Conservation (phyloP, 208 protist species). For the Crithidia thermophila region DNA sequence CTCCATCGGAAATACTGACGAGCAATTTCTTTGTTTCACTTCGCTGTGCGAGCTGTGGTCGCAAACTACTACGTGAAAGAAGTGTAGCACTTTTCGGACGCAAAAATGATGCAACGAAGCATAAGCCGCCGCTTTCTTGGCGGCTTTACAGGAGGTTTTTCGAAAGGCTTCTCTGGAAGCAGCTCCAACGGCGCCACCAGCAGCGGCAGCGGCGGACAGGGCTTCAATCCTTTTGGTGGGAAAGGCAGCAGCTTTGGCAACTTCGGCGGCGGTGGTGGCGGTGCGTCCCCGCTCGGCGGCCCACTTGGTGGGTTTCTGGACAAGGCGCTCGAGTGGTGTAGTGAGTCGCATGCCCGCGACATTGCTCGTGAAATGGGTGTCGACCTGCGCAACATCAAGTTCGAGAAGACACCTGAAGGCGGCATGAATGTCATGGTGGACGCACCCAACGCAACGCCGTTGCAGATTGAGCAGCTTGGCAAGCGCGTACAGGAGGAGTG, state of each 20-base stretch:
- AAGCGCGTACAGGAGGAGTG: conserved; percentile 87
- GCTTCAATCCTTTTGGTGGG: conserved; percentile 24
- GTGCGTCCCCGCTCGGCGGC: conserved; percentile 34
- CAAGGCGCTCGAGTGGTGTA: conserved; percentile 89
- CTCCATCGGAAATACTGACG: no score
- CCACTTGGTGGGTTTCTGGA: conserved; percentile 75
- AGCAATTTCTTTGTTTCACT: no score
- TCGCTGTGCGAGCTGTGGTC: no score
- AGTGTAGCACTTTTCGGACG: neutral
- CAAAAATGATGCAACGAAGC: conserved; percentile 45
- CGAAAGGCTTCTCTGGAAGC: conserved; percentile 45
- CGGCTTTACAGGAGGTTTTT: conserved; percentile 49
- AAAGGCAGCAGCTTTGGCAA: conserved; percentile 26
- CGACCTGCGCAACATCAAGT: conserved; percentile 76
- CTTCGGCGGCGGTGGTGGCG: conserved; percentile 15
- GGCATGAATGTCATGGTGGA: conserved; percentile 83
- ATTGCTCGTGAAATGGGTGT: conserved; percentile 79
- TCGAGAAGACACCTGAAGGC: conserved; percentile 75
- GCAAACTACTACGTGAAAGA: no score
- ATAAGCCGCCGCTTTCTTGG: conserved; percentile 39
- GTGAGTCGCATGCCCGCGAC: conserved; percentile 71
- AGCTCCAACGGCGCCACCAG: conserved; percentile 9
- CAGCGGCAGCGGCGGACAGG: conserved; percentile 11
- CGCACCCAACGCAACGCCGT: conserved; percentile 74
- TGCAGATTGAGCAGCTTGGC: conserved; percentile 89